These are phyloP conservation scores for Chionographis japonica DNA, from an alignment of 106 monocot species.

Conservation along the genomic window DNA sequence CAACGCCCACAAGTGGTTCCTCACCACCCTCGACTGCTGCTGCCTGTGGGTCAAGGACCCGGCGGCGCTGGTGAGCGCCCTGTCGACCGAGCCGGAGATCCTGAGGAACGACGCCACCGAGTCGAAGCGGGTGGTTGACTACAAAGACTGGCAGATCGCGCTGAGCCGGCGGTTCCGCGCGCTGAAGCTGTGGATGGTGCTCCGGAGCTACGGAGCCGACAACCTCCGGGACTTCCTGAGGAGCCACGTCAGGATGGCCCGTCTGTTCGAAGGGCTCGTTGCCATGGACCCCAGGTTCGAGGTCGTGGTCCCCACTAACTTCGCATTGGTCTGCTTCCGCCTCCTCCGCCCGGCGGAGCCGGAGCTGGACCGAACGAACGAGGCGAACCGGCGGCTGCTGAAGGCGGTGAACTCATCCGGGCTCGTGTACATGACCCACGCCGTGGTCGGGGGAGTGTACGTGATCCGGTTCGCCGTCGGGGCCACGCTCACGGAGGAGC, in stretches of 20 bases:
- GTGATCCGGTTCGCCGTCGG: slow-evolving; percentile 46
- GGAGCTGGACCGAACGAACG: slow-evolving; percentile 14
- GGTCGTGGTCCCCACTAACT: slow-evolving; percentile 42
- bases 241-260: slow-evolving; percentile 44
- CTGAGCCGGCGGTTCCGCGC: not conserved
- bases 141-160: not conserved
- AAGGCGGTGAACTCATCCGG: slow-evolving; percentile 25
- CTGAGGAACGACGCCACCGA: not conserved
- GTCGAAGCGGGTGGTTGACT: not conserved
- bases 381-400: slow-evolving; percentile 21
- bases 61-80: not conserved
- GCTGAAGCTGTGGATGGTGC: slow-evolving; percentile 48
- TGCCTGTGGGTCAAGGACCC: not conserved
- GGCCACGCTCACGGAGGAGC: slow-evolving; percentile 44
- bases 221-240: slow-evolving; percentile 24
- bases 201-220: slow-evolving; percentile 41
- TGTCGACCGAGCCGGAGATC: not conserved
- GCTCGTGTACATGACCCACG: slow-evolving; percentile 36
- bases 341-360: slow-evolving; percentile 2
- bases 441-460: slow-evolving; percentile 40
- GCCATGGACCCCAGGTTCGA: slow-evolving; percentile 41
- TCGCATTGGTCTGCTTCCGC: slow-evolving; percentile 51
- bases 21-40: slow-evolving; percentile 1
- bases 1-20: slow-evolving; percentile 4
- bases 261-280: slow-evolving; percentile 39